Conservation (phyloP, 2,329 filamentous ascomycete genomes). For the Zymoseptoria passerinii region DNA sequence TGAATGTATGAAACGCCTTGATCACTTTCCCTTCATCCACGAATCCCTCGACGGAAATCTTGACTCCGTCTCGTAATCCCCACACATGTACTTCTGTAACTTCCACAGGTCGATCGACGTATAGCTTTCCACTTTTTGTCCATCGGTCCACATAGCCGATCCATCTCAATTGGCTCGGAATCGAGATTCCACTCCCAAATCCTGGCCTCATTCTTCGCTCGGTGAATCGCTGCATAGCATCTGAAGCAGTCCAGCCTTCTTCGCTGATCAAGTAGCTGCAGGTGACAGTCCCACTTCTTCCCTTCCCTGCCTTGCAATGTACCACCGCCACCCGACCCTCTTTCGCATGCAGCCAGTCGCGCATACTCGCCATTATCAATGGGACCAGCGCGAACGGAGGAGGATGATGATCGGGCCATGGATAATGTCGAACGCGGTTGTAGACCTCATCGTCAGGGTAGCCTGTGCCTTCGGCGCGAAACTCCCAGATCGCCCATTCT, state of each 20-base stretch:
- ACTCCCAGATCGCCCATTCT: slow-evolving; percentile 96
- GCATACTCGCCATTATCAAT: slow-evolving; percentile 84
- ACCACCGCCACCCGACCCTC: slow-evolving; percentile 69
- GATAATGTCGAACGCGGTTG: slow-evolving; percentile 77
- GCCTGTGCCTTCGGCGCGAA: slow-evolving; percentile 89
- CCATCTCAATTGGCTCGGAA: slow-evolving; percentile 85
- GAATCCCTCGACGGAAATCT: slow-evolving; percentile 76
- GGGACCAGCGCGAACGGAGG: slow-evolving; percentile 86
- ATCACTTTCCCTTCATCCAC: slow-evolving; percentile 85
- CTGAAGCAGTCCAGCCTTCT: slow-evolving; percentile 59
- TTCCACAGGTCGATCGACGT: slow-evolving; percentile 74
- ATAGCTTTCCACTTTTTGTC: slow-evolving; percentile 58
- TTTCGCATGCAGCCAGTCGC: slow-evolving; percentile 66
- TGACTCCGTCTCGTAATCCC: slow-evolving; percentile 81
- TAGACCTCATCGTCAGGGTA: slow-evolving; percentile 90
- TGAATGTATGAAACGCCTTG: slow-evolving; percentile 73
- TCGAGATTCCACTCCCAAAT: slow-evolving; percentile 84
- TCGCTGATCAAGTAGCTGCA: slow-evolving; percentile 88
- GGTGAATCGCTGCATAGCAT: slow-evolving; percentile 63
- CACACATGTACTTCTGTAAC: slow-evolving; percentile 83
- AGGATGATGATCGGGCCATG: slow-evolving; percentile 95
- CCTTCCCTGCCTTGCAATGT: slow-evolving; percentile 96
- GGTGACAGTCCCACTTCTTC: slow-evolving; percentile 76
- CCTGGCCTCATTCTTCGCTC: slow-evolving; percentile 78
- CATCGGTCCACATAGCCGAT: slow-evolving; percentile 83